phyloP scores from a whole-genome alignment of 805 yeast genomes.

The Yarrowia sp. region DNA sequence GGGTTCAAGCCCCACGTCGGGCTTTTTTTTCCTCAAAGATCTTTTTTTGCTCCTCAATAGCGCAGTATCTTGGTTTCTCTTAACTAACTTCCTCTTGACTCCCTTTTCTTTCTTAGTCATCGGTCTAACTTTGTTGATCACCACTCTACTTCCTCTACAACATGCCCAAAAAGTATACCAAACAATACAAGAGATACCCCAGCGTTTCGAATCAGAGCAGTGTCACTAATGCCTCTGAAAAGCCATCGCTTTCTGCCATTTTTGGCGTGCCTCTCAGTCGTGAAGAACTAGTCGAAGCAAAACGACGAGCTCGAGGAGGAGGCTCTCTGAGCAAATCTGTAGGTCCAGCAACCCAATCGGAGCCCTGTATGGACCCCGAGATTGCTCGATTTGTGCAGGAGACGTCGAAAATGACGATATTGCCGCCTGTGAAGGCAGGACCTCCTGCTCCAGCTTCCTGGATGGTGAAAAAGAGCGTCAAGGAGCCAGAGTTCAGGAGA shows the following conservation, averaged over 20 bases:
- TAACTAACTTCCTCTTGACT: too few relatives aligned
- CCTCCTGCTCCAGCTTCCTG: constrained; percentile 19
- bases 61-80: too few relatives aligned
- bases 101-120: too few relatives aligned
- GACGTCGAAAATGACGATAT: not conserved
- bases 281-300: constrained; percentile 13
- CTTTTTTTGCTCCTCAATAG: not conserved
- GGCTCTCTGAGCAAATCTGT: constrained; percentile 18
- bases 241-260: constrained; percentile 3
- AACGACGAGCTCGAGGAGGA: constrained; percentile 16
- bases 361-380: constrained; percentile 27
- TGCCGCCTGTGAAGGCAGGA: constrained; percentile 25
- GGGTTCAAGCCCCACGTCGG: constrained; percentile 36
- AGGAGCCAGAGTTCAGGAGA: not conserved
- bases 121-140: not conserved
- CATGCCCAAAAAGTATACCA: constrained; percentile 27
- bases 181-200: constrained; percentile 22
- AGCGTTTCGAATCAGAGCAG: not conserved
- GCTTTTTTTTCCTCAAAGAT: too few relatives aligned
- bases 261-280: constrained; percentile 21
- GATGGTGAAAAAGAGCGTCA: constrained; percentile 6
- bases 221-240: not conserved
- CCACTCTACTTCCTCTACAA: not conserved
- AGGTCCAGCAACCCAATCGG: constrained; percentile 20
- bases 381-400: constrained; percentile 10